Conservation (phyloP, 2,329 filamentous ascomycete species). For the Venturia carpophila region DNA sequence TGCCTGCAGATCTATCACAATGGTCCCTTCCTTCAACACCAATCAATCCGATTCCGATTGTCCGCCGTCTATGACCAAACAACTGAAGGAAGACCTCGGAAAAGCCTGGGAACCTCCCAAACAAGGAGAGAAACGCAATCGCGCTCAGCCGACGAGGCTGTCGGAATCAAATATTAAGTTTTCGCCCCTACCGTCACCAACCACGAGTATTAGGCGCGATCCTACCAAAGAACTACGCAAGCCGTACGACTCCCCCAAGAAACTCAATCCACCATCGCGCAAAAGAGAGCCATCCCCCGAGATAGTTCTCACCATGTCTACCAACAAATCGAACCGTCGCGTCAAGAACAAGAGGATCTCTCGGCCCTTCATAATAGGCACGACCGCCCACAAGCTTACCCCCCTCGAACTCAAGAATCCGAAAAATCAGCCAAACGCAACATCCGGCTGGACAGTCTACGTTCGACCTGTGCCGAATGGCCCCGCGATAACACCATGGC, state of each 20-base stretch:
- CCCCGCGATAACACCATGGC: constrained; percentile 82
- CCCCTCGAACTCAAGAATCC: constrained; percentile 57
- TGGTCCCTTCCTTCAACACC: not conserved
- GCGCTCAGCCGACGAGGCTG: not conserved
- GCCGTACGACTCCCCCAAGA: constrained; percentile 1
- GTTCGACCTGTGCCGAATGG: constrained; percentile 83
- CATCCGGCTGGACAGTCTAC: constrained; percentile 93
- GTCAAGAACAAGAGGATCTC: constrained; percentile 33
- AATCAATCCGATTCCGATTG: not conserved
- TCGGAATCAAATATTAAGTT: constrained; percentile 10
- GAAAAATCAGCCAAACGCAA: constrained; percentile 79
- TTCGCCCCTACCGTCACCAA: constrained; percentile 6
- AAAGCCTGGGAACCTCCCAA: constrained; percentile 13
- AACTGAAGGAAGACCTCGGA: constrained; percentile 11
- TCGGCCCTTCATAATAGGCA: constrained; percentile 41
- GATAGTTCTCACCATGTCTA: not conserved
- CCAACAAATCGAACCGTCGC: constrained; percentile 19
- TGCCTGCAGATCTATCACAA: constrained; percentile 7
- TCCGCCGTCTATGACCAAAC: constrained; percentile 9
- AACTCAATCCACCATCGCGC: not conserved
- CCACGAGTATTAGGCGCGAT: constrained; percentile 5
- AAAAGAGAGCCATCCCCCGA: not conserved
- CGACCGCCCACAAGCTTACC: constrained; percentile 51
- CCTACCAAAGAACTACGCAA: constrained; percentile 8
- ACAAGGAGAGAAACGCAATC: constrained; percentile 3